Conservation (phyloP, 768 basidiomycete species). For the Leccinum disarticulatum region DNA sequence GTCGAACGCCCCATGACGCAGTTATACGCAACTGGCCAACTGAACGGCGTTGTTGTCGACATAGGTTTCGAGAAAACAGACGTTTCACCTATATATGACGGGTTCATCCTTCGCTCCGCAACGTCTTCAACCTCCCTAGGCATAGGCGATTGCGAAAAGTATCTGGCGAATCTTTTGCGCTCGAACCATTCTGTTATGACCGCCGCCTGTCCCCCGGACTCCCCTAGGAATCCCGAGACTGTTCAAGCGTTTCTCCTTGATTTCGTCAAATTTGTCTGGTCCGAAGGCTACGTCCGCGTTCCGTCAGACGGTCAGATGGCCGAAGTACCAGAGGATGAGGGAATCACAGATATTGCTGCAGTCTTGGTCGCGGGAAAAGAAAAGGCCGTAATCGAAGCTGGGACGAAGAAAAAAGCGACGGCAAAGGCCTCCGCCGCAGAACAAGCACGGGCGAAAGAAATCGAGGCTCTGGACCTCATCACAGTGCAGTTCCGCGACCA, state of each 20-base stretch:
- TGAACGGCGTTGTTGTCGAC: slow-evolving; percentile 79
- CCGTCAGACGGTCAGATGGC: slow-evolving; percentile 74
- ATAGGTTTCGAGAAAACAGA: slow-evolving; percentile 76
- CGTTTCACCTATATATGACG: slow-evolving; percentile 76
- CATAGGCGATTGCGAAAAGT: slow-evolving; percentile 66
- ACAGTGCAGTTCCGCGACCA: slow-evolving; percentile 70
- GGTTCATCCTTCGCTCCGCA: slow-evolving; percentile 55
- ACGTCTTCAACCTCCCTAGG: slow-evolving; percentile 64
- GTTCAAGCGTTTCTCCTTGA: slow-evolving; percentile 55
- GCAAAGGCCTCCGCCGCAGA: slow-evolving; percentile 76
- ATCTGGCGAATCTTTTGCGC: slow-evolving; percentile 72
- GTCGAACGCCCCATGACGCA: slow-evolving; percentile 84
- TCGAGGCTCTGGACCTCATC: slow-evolving; percentile 81
- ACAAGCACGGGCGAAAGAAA: slow-evolving; percentile 77
- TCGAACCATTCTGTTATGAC: slow-evolving; percentile 64
- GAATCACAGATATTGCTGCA: slow-evolving; percentile 87
- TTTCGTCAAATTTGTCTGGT: slow-evolving; percentile 63
- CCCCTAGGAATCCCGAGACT: slow-evolving; percentile 44
- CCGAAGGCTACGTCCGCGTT: slow-evolving; percentile 66
- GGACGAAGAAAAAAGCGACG: slow-evolving; percentile 73
- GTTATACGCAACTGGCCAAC: slow-evolving; percentile 71
- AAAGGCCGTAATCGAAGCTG: slow-evolving; percentile 82
- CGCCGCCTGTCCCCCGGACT: slow-evolving; percentile 54
- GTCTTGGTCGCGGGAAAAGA: slow-evolving; percentile 90
- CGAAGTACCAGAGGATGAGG: slow-evolving; percentile 69